Conservation (phyloP, 1,284 basidiomycete genomes). For the Ganoderma lucidum region DNA sequence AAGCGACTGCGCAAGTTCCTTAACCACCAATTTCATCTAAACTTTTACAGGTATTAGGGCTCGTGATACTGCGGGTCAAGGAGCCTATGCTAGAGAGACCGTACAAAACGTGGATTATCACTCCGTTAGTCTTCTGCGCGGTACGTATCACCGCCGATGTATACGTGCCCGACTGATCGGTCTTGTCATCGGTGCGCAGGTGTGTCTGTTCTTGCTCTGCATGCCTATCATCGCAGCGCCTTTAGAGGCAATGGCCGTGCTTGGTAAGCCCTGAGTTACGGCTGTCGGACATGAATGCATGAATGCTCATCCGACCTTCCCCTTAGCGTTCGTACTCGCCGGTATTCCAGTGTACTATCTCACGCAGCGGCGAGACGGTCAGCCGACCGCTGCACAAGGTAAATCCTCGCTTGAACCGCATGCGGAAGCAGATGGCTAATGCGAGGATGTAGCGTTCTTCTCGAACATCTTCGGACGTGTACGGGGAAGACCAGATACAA, state of each 20-base stretch:
- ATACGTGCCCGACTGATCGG: not conserved
- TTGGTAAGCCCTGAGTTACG: conserved; percentile 62
- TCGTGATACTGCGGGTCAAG: conserved; percentile 89
- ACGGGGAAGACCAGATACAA: conserved; percentile 57
- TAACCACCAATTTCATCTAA: not conserved
- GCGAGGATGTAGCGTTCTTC: conserved; percentile 49
- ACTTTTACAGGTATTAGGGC: conserved; percentile 73
- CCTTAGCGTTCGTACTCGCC: conserved; percentile 69
- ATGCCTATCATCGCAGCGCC: conserved; percentile 98
- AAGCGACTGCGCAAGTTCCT: conserved; percentile 33
- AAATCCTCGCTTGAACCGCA: conserved; percentile 7
- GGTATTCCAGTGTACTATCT: conserved; percentile 89
- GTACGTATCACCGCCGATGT: conserved; percentile 53
- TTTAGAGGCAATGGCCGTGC: conserved; percentile 84
- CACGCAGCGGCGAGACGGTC: conserved; percentile 62
- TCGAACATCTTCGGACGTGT: conserved; percentile 52
- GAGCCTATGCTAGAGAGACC: conserved; percentile 92
- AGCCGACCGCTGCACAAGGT: conserved; percentile 45
- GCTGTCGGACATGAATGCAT: not conserved
- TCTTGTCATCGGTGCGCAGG: conserved; percentile 49
- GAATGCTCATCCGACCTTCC: conserved; percentile 5
- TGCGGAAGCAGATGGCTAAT: conserved; percentile 16
- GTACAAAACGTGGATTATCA: conserved; percentile 91
- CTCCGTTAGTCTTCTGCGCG: conserved; percentile 90
- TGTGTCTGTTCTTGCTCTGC: conserved; percentile 90